Evolutionary conservation across 352 stramenopile genomes (phyloP).

Genomic region (Phytophthora macrochlamydospora): DNA sequence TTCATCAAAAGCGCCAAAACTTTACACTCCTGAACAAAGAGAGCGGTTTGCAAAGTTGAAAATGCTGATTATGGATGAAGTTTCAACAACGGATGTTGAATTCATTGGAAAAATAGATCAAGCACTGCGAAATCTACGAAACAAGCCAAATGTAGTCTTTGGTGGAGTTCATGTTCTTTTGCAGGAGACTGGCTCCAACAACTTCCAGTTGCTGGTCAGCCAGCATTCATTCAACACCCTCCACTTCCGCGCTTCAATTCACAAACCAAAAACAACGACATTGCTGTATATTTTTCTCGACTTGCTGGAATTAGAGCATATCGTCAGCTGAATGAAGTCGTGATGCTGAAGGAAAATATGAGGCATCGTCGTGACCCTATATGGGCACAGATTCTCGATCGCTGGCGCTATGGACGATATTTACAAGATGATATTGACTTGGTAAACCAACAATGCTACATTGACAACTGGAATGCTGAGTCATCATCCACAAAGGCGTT

Average conservation of each 20-base stretch:
- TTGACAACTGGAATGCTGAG: neutral
- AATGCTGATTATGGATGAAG: conserved; percentile 8
- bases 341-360: neutral
- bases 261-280: neutral
- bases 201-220: neutral
- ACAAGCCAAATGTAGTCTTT: neutral
- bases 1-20: neutral
- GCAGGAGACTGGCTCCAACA: neutral
- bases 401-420: conserved; percentile 2
- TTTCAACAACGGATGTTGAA: conserved; percentile 2
- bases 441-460: neutral
- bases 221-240: neutral
- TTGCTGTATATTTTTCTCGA: neutral
- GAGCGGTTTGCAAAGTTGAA: neutral
- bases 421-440: neutral
- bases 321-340: neutral
- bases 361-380: neutral
- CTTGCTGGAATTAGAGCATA: neutral
- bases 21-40: neutral
- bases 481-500: neutral
- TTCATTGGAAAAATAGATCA: conserved; percentile 7
- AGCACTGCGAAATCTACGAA: conserved; percentile 2
- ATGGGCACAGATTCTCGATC: neutral
- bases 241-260: neutral
- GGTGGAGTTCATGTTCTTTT: neutral